Evolutionary conservation across 176 grass and related monocot genomes (phyloP), one percentile per base, ranked within the genome.

Genomic region (Urochloa ruziziensis): DNA sequence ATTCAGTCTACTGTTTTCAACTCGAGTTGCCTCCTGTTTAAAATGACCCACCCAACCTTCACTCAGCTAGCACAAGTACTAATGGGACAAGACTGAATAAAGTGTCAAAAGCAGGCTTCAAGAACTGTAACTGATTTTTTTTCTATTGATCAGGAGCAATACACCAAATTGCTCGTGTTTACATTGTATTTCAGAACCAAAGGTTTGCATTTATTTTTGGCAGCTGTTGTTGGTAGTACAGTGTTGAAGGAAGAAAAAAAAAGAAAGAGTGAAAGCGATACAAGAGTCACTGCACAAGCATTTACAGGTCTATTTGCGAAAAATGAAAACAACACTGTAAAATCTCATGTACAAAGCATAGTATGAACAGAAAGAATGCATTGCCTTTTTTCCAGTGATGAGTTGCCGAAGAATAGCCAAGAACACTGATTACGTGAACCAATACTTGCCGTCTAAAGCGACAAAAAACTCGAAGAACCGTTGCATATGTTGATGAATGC

Each of bases 311-410:
- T 39, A 78, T 34, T 36, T 29, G 69, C 27, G 23, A 28, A 36
- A 74, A 60, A 1, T 49, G 58, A 7, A 57, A 74, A 19, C 12
- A 89, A 76, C 16, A 62, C n/a, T 77, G 54, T 36, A 82, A 62
- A 27, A 77, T 23, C 16, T 73, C 70, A 29, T 69, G 58, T 78
- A 81, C 36, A 86, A 43, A 65, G 28, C 13, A 6, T 34, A 42
- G 34, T 77, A 80, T 84, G 37, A 30, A 80, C 81, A 83, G 5
- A 80, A 83, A 88, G 12, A 74, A 84, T 80, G 17, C 11, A 17
- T 67, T 14, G 2, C 46, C 67, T 80, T 63, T 63, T 67, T 73
- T 21, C 51, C 25, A 60, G 58, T 70, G 44, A 43, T 39, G 51
- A 60, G 36, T 66, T 33, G 75, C 68, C 37, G 36, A 47, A 42